Base-by-base conservation (phyloP, 2,329 filamentous ascomycete genomes). In the Aureobasidium sp. region DNA sequence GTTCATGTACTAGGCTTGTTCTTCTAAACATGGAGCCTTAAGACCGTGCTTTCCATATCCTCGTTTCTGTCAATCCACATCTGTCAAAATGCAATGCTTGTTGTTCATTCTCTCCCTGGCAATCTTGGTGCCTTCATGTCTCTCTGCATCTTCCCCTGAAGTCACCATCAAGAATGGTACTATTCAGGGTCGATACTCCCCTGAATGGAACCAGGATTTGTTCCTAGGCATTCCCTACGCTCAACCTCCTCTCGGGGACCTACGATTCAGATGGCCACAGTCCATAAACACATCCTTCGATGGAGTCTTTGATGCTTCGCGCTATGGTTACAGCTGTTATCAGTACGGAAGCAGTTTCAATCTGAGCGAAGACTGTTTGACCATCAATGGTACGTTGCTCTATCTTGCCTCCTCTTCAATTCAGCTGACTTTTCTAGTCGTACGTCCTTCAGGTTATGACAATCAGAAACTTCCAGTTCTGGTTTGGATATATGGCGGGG, bases 291-390 rank as follows among this genome's bases (percentile, higher is more conserved):
- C 69, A 7, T 74, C 73, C 3, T 80, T 73, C 68, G 72, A 72
- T 46, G 76, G 72, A 20, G 73, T 72, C 0, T 68, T 72, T 2
- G 58, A 72, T 27, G 78, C 77, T 1, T 76, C 72, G 15, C 66
- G 70, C 59, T 80, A 80, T 65, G 75, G 78, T 0, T 72, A 75
- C 65, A 79, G 75, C 63, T 81, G 79, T 65, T 77, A 78, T 71
- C 78, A 80, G 64, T 80, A 79, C 64, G 71, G 72, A 0, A 71
- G 73, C 5, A 68, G 59, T 34, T 70, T 73, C 51, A 73, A 72
- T 27, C 67, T 80, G 29, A 79, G 77, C 1, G 80, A 82, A 65
- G 80, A 83, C 60, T 83, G 82, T 62, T 64, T 78, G 6, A 74
- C 73, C 61, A 64, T 78, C 10, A 78, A 77, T 59, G 70, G 68